These are phyloP conservation scores for Osmozyma mogii DNA, from an alignment of 805 yeast species.

Conservation along the genomic window DNA sequence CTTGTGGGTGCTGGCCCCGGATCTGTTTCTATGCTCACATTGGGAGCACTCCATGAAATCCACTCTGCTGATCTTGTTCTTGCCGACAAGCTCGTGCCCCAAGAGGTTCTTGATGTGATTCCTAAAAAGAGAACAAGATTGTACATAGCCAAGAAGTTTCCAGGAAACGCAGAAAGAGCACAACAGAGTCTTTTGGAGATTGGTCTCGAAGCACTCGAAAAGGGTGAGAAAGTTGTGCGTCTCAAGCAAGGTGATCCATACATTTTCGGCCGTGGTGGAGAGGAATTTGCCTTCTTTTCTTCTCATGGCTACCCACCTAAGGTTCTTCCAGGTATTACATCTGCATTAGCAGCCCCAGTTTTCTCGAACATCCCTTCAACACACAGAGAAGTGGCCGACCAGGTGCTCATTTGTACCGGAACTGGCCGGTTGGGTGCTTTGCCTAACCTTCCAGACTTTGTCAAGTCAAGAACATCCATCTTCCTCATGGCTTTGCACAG, in stretches of 20 bases:
- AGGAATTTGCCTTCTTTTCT: slow-evolving; percentile 67
- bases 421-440: slow-evolving; percentile 83
- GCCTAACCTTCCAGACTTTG: slow-evolving; percentile 72
- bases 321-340: slow-evolving; percentile 83
- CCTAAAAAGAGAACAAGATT: slow-evolving; percentile 61
- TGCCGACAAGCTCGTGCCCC: slow-evolving; percentile 91
- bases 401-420: slow-evolving; percentile 88
- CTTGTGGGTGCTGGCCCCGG: slow-evolving; percentile 97
- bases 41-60: slow-evolving; percentile 79
- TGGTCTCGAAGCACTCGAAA: slow-evolving; percentile 56
- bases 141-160: slow-evolving; percentile 88
- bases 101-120: slow-evolving; percentile 73
- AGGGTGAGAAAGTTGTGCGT: slow-evolving; percentile 76
- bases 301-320: slow-evolving; percentile 60
- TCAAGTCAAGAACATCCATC: slow-evolving; percentile 66
- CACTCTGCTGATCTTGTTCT: slow-evolving; percentile 74
- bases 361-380: slow-evolving; percentile 82
- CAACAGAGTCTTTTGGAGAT: slow-evolving; percentile 73
- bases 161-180: slow-evolving; percentile 93
- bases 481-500: slow-evolving; percentile 89
- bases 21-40: slow-evolving; percentile 67
- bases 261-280: slow-evolving; percentile 95
- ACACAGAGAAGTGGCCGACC: slow-evolving; percentile 87
- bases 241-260: slow-evolving; percentile 96
- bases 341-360: slow-evolving; percentile 84